These are phyloP conservation scores for Hyaloscypha hepaticicola DNA, from an alignment of 495 filamentous ascomycete genomes.

Conservation along the genomic window DNA sequence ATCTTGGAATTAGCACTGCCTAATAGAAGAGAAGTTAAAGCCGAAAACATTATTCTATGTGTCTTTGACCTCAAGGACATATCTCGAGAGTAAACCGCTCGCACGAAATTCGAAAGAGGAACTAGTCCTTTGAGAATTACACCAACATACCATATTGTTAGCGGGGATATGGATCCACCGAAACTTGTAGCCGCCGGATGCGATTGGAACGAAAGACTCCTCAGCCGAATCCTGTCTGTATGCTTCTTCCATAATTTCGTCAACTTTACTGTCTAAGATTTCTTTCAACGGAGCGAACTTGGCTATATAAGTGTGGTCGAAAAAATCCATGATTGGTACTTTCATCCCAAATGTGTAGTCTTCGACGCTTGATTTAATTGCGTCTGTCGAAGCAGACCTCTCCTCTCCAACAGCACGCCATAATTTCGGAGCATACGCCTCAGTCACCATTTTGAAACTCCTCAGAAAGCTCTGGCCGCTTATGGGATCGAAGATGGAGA, in stretches of 20 bases:
- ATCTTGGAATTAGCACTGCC: too few relatives aligned
- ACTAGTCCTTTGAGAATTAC: not conserved
- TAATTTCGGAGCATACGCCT: not conserved
- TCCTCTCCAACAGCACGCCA: not conserved
- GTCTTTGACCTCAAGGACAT: too few relatives aligned
- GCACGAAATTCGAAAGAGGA: too few relatives aligned
- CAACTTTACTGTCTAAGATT: not conserved
- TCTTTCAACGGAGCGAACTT: conserved; percentile 1
- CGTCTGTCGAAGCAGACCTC: not conserved
- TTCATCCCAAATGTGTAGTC: not conserved
- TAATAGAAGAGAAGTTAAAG: too few relatives aligned
- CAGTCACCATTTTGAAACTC: not conserved
- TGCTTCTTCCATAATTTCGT: conserved; percentile 1
- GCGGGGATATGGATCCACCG: conserved; percentile 1
- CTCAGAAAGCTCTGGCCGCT: too few relatives aligned
- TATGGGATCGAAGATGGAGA: too few relatives aligned
- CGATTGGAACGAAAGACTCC: not conserved
- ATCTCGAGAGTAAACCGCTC: too few relatives aligned
- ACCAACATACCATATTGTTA: not conserved
- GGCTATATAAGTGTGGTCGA: not conserved
- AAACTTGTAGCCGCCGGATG: not conserved
- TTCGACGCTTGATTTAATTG: not conserved
- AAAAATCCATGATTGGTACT: conserved; percentile 5
- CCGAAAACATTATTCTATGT: too few relatives aligned
- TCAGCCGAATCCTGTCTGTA: not conserved